phyloP scores from a whole-genome alignment of 2,329 filamentous ascomycete species.

The Hirsutella rhossiliensis region DNA sequence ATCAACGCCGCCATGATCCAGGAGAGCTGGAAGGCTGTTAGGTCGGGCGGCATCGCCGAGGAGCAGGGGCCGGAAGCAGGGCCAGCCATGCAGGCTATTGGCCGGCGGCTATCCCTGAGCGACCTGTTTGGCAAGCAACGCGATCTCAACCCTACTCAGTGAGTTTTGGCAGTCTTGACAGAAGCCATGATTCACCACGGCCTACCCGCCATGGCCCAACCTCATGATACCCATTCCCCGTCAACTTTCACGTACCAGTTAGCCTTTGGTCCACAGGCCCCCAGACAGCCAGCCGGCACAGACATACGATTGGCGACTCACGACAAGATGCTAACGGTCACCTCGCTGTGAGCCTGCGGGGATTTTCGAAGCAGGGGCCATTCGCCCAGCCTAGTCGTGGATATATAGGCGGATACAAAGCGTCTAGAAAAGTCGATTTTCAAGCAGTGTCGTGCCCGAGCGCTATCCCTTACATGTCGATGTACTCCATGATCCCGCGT shows the following conservation, averaged over 20 bases:
- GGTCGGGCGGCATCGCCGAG: slow-evolving; percentile 15
- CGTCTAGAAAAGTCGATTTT: neutral
- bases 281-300: no score
- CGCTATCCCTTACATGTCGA: neutral
- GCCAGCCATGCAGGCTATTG: slow-evolving; percentile 31
- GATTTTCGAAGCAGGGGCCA: no score
- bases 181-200: neutral
- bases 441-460: neutral
- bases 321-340: no score
- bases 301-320: no score
- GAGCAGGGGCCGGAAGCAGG: slow-evolving; percentile 21
- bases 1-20: slow-evolving; percentile 28
- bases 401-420: neutral
- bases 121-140: slow-evolving; percentile 30
- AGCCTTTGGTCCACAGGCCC: no score
- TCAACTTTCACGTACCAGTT: no score
- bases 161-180: neutral
- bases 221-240: no score
- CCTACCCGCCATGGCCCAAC: no score
- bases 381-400: neutral
- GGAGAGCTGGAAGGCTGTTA: slow-evolving; percentile 28
- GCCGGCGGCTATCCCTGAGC: slow-evolving; percentile 29
- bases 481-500: neutral
- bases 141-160: slow-evolving; percentile 8
- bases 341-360: no score